Evolutionary conservation across 1,139 yeast species (phyloP), one percentile per base, ranked within the genome.

Genomic region (Yamadazyma spencermartinsiae): DNA sequence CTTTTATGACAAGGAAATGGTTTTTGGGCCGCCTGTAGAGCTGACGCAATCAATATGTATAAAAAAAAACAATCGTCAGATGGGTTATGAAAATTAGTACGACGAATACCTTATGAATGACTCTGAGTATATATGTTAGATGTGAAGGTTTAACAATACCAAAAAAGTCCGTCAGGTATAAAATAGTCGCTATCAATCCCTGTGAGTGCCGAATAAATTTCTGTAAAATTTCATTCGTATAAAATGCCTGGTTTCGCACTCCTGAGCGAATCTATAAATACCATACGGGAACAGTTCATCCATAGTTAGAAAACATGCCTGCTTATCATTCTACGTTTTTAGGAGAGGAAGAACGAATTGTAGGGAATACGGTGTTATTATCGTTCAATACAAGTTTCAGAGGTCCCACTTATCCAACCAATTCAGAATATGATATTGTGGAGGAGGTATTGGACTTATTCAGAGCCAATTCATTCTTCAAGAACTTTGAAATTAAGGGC

Each of bases 401-500:
- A 49, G 98, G 98, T 4, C 98, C 98, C 4, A 83, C 96, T 1
- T 88, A 82, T 59, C 95, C 95, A 6, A 79, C 89, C 5, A 73
- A 75, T 42, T 78, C 80, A 20, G 96, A 86, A 52, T 90, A 89
- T 61, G 99, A 92, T 62, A 86, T 92, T 43, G 76, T 86, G 42
- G 98, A 92, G 57, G 99, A 92, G 63, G 76, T 83, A 20, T 68
- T 92, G 43, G 98, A 92, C 63, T 74, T 92, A 43, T 92, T 92
- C 64, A 76, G 98, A 50, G 97, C 98, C 54, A 92, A 92, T 63
- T 86, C 96, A 6, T 90, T 92, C 65, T 92, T 94, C 76, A 85
- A 87, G 60, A 92, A 92, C 72, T 94, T 92, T 63, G 98, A 94
- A 66, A 89, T 92, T 66, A 88, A 88, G 60, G 96, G 97, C 10